Evolutionary conservation across 768 basidiomycete genomes (phyloP).

Genomic region (Collybia nuda): DNA sequence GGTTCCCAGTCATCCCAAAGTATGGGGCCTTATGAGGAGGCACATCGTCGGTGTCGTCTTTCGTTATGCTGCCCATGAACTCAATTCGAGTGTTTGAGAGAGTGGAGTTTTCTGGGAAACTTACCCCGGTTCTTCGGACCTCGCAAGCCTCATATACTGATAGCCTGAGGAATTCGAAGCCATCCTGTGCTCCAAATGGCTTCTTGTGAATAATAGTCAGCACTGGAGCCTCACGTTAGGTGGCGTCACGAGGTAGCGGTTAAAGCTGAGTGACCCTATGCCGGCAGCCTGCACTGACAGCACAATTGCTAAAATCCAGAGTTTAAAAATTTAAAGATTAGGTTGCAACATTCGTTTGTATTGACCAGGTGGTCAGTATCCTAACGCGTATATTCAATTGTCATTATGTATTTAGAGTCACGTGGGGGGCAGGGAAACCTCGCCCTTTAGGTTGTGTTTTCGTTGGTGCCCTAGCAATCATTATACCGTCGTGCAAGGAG

Average conservation of each 20-base stretch:
- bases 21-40: slow-evolving; percentile 27
- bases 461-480: neutral
- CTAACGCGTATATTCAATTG: too few relatives aligned
- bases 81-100: too few relatives aligned
- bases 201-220: neutral
- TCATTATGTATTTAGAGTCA: too few relatives aligned
- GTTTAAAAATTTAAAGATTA: too few relatives aligned
- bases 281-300: too few relatives aligned
- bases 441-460: neutral
- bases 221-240: neutral
- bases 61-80: slow-evolving; percentile 7
- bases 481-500: neutral
- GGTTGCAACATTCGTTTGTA: too few relatives aligned
- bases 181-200: slow-evolving; percentile 2
- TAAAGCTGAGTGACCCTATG: too few relatives aligned
- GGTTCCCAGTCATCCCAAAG: slow-evolving; percentile 42
- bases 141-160: slow-evolving; percentile 16
- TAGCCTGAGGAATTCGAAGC: slow-evolving; percentile 14
- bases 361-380: too few relatives aligned
- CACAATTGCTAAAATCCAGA: too few relatives aligned
- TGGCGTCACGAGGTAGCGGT: neutral
- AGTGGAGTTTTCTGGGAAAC: neutral
- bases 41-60: neutral
- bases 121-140: slow-evolving; percentile 10
- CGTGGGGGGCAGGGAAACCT: too few relatives aligned